phyloP scores from a whole-genome alignment of 2,329 filamentous ascomycete species.

The Microdochium paspali region DNA sequence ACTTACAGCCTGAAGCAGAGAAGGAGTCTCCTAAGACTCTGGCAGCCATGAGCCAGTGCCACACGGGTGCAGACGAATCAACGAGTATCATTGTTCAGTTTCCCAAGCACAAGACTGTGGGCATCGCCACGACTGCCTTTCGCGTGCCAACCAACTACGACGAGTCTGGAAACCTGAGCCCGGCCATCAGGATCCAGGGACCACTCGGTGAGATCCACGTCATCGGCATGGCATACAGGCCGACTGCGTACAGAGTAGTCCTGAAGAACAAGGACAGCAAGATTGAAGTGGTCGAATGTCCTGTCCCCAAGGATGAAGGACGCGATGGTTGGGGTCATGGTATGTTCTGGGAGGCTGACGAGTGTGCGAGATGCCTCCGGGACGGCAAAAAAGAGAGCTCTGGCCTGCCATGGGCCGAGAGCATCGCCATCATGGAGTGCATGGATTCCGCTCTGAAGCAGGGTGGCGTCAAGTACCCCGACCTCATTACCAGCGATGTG shows the following conservation, averaged over 20 bases:
- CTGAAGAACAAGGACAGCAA: conserved; percentile 36
- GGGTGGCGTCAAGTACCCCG: conserved; percentile 43
- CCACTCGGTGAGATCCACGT: conserved; percentile 77
- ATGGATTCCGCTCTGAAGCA: conserved; percentile 48
- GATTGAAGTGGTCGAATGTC: conserved; percentile 41
- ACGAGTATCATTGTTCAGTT: conserved; percentile 74
- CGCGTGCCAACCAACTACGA: conserved; percentile 55
- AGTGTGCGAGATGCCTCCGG: conserved; percentile 63
- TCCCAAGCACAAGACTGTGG: conserved; percentile 58
- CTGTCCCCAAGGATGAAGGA: conserved; percentile 39
- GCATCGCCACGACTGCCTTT: conserved; percentile 60
- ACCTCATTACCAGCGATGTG: conserved; percentile 45
- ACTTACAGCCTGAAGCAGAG: conserved; percentile 57
- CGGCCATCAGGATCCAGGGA: conserved; percentile 72
- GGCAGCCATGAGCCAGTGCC: conserved; percentile 62
- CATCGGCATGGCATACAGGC: conserved; percentile 60
- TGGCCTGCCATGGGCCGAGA: conserved; percentile 64
- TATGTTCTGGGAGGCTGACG: conserved; percentile 86
- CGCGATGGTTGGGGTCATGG: conserved; percentile 55
- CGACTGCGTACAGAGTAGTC: conserved; percentile 56
- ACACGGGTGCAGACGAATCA: conserved; percentile 66
- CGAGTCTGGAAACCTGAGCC: conserved; percentile 45
- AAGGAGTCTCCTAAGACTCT: conserved; percentile 62
- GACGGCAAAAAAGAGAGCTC: conserved; percentile 72
- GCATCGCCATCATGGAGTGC: conserved; percentile 72